phyloP scores from a whole-genome alignment of 129 eudicot genomes.

The Flaveria trinervia region DNA sequence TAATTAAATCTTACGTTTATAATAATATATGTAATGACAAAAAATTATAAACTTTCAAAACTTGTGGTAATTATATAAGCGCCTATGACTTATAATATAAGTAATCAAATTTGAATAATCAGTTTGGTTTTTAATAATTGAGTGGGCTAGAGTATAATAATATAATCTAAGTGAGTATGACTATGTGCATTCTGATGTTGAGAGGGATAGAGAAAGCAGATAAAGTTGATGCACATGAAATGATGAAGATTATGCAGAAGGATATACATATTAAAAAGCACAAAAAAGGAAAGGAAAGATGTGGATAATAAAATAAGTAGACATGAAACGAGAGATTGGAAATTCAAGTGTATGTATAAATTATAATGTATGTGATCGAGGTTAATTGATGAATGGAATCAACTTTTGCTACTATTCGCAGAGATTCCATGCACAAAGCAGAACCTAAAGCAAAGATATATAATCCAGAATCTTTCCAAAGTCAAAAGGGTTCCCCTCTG shows the following conservation, averaged over 20 bases:
- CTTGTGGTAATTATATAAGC: no score
- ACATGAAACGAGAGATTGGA: constrained; percentile 14
- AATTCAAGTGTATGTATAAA: background rate
- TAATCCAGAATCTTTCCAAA: constrained; percentile 26
- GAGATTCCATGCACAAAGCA: constrained; percentile 41
- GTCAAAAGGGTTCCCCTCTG: constrained; percentile 25
- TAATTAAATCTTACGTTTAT: no score
- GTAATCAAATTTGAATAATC: no score
- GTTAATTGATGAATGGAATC: constrained; percentile 24
- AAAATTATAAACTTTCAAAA: no score
- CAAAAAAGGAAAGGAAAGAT: constrained; percentile 38
- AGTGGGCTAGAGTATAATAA: background rate
- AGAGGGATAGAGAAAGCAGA: constrained; percentile 2
- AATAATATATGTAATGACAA: no score
- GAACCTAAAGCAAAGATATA: constrained; percentile 24
- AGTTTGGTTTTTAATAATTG: background rate
- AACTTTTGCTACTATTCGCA: constrained; percentile 24
- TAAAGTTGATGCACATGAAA: constrained; percentile 30
- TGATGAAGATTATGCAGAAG: constrained; percentile 33
- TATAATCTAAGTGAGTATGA: background rate
- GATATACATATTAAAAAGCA: constrained; percentile 31
- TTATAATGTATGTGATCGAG: no score
- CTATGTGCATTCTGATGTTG: background rate
- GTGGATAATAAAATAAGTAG: constrained; percentile 22
- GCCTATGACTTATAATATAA: no score